These are phyloP conservation scores for Candida anutae DNA, from an alignment of 1,139 yeast species.

Conservation along the genomic window DNA sequence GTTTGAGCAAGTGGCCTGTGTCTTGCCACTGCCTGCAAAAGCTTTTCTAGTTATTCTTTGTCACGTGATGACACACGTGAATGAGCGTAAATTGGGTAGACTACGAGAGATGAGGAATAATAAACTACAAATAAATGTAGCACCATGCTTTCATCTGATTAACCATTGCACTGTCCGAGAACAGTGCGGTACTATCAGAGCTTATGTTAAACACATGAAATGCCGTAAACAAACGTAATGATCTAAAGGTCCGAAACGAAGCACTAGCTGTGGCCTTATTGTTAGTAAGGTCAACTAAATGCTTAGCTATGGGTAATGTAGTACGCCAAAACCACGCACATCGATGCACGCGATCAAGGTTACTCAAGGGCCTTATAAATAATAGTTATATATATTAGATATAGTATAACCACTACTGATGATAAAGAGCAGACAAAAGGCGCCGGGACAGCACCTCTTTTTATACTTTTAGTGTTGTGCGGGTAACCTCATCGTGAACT, in stretches of 20 bases:
- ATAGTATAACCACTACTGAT: constrained; percentile 17
- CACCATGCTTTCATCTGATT: constrained; percentile 22
- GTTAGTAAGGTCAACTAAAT: constrained; percentile 13
- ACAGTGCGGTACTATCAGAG: constrained; percentile 8
- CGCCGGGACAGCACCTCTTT: constrained; percentile 8
- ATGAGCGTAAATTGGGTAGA: not conserved
- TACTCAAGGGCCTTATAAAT: constrained; percentile 13
- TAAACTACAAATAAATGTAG: constrained; percentile 13
- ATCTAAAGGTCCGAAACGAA: constrained; percentile 27
- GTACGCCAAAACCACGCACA: constrained; percentile 8
- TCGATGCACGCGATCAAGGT: constrained; percentile 8
- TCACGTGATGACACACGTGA: no score
- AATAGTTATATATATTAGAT: constrained; percentile 16
- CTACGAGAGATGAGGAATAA: no score
- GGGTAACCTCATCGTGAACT: no score
- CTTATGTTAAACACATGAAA: constrained; percentile 12
- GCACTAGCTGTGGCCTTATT: constrained; percentile 13
- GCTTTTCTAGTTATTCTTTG: no score
- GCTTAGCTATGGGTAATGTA: constrained; percentile 15
- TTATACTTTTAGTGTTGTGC: constrained; percentile 6
- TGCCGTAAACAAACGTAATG: constrained; percentile 19
- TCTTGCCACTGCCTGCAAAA: constrained; percentile 1
- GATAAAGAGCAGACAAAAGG: constrained; percentile 9
- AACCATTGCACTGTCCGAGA: constrained; percentile 7
- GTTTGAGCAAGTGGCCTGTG: not conserved